phyloP scores from a whole-genome alignment of 2,329 filamentous ascomycete species.

The Lasiodiplodia sp. region DNA sequence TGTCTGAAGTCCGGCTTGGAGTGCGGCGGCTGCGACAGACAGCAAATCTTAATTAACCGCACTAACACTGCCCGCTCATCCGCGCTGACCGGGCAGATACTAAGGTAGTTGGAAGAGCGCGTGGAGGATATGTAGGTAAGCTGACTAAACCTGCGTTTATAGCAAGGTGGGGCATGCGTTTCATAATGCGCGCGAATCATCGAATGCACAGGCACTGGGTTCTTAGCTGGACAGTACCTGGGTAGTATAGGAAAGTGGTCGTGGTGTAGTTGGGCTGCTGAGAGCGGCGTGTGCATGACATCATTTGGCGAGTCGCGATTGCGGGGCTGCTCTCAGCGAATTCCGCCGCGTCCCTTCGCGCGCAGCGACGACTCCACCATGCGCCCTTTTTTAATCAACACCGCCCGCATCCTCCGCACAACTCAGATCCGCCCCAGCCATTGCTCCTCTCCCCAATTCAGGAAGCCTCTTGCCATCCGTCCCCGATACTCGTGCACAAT shows the following conservation, averaged over 20 bases:
- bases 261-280: background rate
- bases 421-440: background rate
- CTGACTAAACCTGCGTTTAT: no score
- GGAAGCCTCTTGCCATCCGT: background rate
- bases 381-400: slow-evolving; percentile 4
- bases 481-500: slow-evolving; percentile 21
- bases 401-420: slow-evolving; percentile 21
- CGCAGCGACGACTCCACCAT: background rate
- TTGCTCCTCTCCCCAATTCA: slow-evolving; percentile 1
- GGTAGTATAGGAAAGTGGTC: background rate
- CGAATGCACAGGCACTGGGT: no score
- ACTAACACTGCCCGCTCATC: background rate
- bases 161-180: no score
- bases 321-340: slow-evolving; percentile 9
- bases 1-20: slow-evolving; percentile 64
- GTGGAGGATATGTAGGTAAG: no score
- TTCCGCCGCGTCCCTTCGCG: background rate
- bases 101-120: no score
- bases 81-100: background rate
- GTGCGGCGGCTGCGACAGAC: slow-evolving; percentile 69
- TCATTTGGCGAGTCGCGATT: slow-evolving; percentile 4
- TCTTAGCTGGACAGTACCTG: no score
- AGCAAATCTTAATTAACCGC: slow-evolving; percentile 65
- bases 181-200: no score
- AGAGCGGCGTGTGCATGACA: slow-evolving; percentile 16